These are phyloP conservation scores for Aspergillus versicolor DNA, from an alignment of 2,329 filamentous ascomycete species.

Conservation along the genomic window DNA sequence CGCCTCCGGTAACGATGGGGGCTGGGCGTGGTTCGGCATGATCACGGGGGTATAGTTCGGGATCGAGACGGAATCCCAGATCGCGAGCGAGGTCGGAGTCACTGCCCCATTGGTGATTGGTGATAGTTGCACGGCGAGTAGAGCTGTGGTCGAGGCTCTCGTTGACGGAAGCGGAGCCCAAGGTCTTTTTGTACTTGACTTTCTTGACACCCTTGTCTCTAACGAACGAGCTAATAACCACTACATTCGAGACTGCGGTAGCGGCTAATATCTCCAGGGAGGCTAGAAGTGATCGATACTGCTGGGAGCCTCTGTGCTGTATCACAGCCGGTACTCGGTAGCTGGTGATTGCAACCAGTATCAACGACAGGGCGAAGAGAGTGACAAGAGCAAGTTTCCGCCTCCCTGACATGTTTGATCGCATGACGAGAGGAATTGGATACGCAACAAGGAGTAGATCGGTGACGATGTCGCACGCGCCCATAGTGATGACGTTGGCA, in stretches of 20 bases:
- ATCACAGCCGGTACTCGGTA: conserved; percentile 82
- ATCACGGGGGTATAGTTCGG: conserved; percentile 47
- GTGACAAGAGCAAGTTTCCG: conserved; percentile 76
- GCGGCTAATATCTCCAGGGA: conserved; percentile 89
- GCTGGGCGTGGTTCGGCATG: conserved; percentile 35
- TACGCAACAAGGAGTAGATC: conserved; percentile 85
- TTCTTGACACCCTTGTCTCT: conserved; percentile 90
- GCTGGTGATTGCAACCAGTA: conserved; percentile 74
- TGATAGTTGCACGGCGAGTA: conserved; percentile 54
- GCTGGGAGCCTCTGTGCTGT: conserved; percentile 68
- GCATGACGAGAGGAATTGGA: conserved; percentile 82
- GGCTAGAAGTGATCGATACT: conserved; percentile 83
- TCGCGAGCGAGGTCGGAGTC: conserved; percentile 86
- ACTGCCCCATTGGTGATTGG: conserved; percentile 75
- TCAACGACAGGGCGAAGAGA: conserved; percentile 81
- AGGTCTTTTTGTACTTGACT: conserved; percentile 65
- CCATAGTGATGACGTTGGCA: conserved; percentile 85
- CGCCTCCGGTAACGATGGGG: conserved; percentile 35
- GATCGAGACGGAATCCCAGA: conserved; percentile 67
- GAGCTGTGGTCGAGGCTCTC: conserved; percentile 46
- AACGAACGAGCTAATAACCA: conserved; percentile 90
- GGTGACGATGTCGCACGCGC: conserved; percentile 82
- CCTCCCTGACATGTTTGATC: conserved; percentile 71
- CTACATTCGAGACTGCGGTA: conserved; percentile 78
- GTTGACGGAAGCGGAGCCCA: conserved; percentile 46